phyloP scores from a whole-genome alignment of 495 filamentous ascomycete species.

The Penicillium cataractarum region DNA sequence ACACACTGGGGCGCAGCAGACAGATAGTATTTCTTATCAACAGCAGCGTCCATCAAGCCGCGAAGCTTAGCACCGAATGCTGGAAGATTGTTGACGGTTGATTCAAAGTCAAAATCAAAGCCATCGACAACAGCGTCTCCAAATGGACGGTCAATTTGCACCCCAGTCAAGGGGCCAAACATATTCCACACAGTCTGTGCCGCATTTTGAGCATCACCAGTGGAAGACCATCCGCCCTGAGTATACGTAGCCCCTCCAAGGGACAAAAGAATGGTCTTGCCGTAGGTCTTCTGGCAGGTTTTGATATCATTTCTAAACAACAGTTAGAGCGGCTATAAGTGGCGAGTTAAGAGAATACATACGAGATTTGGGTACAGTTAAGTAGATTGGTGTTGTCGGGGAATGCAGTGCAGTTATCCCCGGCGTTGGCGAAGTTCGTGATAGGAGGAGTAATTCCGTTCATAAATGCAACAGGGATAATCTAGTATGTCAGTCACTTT shows the following conservation, averaged over 20 bases:
- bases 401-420: slow-evolving; percentile 52
- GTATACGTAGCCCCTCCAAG: slow-evolving; percentile 31
- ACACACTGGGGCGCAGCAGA: slow-evolving; percentile 4
- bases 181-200: slow-evolving; percentile 58
- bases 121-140: slow-evolving; percentile 60
- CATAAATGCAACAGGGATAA: slow-evolving; percentile 12
- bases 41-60: slow-evolving; percentile 39
- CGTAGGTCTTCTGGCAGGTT: slow-evolving; percentile 1
- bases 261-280: slow-evolving; percentile 25
- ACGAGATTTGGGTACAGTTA: slow-evolving; percentile 1
- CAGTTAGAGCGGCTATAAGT: background rate
- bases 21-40: background rate
- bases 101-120: slow-evolving; percentile 62
- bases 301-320: background rate
- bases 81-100: slow-evolving; percentile 37
- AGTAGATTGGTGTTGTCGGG: background rate
- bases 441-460: slow-evolving; percentile 9
- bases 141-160: slow-evolving; percentile 51
- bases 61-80: slow-evolving; percentile 50
- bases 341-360: background rate
- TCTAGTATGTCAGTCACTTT: background rate
- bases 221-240: slow-evolving; percentile 50
- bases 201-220: slow-evolving; percentile 43
- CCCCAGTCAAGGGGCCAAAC: slow-evolving; percentile 53
- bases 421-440: slow-evolving; percentile 58